Conservation (phyloP, 176 grass and related monocot species). For the Oryza nivara region DNA sequence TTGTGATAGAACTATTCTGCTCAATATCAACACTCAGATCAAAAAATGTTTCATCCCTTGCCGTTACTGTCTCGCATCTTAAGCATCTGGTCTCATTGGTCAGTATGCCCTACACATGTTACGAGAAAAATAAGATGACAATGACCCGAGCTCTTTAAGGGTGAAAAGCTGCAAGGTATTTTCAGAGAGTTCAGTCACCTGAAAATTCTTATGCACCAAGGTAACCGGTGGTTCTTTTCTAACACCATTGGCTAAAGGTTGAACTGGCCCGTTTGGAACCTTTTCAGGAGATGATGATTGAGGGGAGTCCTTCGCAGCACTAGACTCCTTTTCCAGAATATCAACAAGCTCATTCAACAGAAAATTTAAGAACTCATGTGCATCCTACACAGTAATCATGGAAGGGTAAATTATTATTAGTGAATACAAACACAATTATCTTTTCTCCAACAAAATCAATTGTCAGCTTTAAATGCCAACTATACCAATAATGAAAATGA, state of each 20-base stretch:
- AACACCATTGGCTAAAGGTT: conserved; percentile 69
- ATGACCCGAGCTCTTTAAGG: neutral
- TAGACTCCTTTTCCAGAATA: conserved; percentile 88
- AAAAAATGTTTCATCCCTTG: conserved; percentile 90
- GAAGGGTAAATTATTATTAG: conserved; percentile 26
- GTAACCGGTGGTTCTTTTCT: conserved; percentile 77
- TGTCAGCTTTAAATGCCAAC: neutral
- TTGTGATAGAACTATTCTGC: conserved; percentile 97
- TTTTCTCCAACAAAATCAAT: neutral
- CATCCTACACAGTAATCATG: conserved; percentile 69
- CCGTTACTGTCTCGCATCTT: conserved; percentile 91
- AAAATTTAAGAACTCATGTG: conserved; percentile 96
- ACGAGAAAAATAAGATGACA: conserved; percentile 31
- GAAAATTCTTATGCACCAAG: conserved; percentile 89
- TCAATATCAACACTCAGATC: conserved; percentile 94
- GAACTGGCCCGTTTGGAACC: conserved; percentile 61
- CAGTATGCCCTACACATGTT: conserved; percentile 74
- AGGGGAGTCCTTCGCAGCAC: conserved; percentile 54
- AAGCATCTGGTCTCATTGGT: conserved; percentile 93
- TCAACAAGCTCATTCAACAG: conserved; percentile 94
- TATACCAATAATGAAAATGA: neutral
- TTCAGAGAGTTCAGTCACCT: conserved; percentile 56
- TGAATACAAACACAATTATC: conserved; percentile 23
- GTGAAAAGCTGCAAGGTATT: conserved; percentile 5
- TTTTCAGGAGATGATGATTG: conserved; percentile 65